These are phyloP conservation scores for Lizonia empirigonia DNA, from an alignment of 2,329 filamentous ascomycete species.

Conservation along the genomic window DNA sequence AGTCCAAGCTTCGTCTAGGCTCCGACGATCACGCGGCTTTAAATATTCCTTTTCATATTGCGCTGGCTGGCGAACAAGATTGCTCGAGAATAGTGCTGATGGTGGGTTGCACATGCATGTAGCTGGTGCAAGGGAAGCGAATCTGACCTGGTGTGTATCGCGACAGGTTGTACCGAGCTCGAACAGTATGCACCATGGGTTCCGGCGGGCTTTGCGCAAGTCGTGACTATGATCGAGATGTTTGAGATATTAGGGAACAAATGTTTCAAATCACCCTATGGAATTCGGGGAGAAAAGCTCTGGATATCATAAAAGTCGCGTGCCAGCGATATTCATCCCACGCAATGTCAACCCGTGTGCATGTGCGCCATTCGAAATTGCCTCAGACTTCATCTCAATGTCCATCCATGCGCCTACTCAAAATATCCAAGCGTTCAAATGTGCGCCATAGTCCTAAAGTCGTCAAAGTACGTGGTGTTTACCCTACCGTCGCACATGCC, in stretches of 20 bases:
- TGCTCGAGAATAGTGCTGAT: background rate
- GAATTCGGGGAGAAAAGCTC: background rate
- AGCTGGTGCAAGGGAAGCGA: background rate
- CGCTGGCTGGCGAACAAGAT: background rate
- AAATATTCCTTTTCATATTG: background rate
- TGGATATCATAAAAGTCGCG: background rate
- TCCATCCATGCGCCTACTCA: background rate
- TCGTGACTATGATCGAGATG: background rate
- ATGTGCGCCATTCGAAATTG: background rate
- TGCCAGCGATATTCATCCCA: background rate
- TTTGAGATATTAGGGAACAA: background rate
- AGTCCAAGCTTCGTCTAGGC: background rate
- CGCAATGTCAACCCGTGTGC: background rate
- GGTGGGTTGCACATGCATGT: background rate
- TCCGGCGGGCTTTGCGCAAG: background rate
- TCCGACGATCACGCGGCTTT: background rate
- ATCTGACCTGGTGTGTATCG: background rate
- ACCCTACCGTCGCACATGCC: constrained; percentile 36
- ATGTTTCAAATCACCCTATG: background rate
- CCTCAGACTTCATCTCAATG: background rate
- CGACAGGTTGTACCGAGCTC: background rate
- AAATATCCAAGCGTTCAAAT: background rate
- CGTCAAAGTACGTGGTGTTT: background rate
- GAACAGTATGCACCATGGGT: background rate
- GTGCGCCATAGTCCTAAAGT: background rate